A percentile compares a stretch with the other conserved stretches of the same genome.
Conservation (phyloP, 1,139 yeast species). For the Nakaseomyces bracarensis region DNA sequence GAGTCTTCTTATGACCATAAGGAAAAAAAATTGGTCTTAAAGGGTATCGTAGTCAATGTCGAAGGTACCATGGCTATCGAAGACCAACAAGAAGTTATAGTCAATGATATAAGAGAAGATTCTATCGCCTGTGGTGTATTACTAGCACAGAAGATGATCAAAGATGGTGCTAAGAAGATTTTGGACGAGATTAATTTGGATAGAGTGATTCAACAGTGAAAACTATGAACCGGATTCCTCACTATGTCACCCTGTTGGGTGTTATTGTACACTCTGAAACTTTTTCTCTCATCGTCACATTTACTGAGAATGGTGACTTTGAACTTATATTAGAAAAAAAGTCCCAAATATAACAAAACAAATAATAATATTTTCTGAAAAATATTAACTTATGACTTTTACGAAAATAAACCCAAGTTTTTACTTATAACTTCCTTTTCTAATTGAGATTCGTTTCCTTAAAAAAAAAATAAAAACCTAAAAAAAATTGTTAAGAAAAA, state of each 20-base stretch:
- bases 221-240: too few species aligned
- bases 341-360: neutral
- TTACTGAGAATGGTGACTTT: too few species aligned
- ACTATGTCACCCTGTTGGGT: too few species aligned
- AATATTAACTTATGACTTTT: neutral
- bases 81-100: conserved; percentile 23
- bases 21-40: conserved; percentile 41
- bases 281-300: too few species aligned
- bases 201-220: conserved; percentile 37
- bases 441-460: too few species aligned
- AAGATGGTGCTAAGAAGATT: conserved; percentile 74
- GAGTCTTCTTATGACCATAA: conserved; percentile 46
- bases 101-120: conserved; percentile 40
- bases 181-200: conserved; percentile 73
- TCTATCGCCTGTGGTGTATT: conserved; percentile 63
- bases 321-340: neutral
- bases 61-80: conserved; percentile 71
- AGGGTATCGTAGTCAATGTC: conserved; percentile 74
- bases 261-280: too few species aligned
- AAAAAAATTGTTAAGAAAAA: too few species aligned
- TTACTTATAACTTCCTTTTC: neutral
- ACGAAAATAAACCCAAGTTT: neutral
- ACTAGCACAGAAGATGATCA: conserved; percentile 60
- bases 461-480: too few species aligned
- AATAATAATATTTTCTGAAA: too few species aligned